These are phyloP conservation scores for Colletotrichum karsti DNA, from an alignment of 2,329 filamentous ascomycete species.

Conservation along the genomic window DNA sequence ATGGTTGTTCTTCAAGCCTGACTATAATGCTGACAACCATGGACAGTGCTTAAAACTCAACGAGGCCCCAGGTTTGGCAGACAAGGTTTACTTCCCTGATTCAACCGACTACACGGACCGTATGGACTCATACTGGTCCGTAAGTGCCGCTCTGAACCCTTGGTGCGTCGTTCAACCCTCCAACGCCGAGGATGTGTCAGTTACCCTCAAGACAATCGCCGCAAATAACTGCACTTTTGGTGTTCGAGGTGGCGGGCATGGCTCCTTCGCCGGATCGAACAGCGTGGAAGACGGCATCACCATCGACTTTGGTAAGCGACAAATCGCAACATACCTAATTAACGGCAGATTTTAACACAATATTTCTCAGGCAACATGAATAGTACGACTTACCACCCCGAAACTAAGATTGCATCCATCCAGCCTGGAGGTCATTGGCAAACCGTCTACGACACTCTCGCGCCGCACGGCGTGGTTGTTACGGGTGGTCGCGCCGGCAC, in stretches of 20 bases:
- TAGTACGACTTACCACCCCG: slow-evolving; percentile 36
- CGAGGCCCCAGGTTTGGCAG: slow-evolving; percentile 32
- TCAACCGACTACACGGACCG: slow-evolving; percentile 38
- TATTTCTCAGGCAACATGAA: slow-evolving; percentile 38
- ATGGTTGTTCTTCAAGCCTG: neutral
- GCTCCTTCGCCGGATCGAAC: slow-evolving; percentile 41
- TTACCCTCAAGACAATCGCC: slow-evolving; percentile 42
- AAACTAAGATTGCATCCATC: slow-evolving; percentile 39
- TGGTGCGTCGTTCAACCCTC: slow-evolving; percentile 46
- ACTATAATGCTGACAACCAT: neutral
- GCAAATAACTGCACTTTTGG: slow-evolving; percentile 43
- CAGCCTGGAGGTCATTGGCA: slow-evolving; percentile 47
- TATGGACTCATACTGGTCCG: slow-evolving; percentile 45
- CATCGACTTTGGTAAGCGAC: slow-evolving; percentile 41
- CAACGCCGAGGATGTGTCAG: slow-evolving; percentile 44
- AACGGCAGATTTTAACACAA: neutral
- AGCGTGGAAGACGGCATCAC: slow-evolving; percentile 46
- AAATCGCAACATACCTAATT: no score
- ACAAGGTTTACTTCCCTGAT: slow-evolving; percentile 39
- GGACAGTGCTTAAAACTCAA: slow-evolving; percentile 37
- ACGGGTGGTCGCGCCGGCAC: slow-evolving; percentile 45
- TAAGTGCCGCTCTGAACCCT: slow-evolving; percentile 42
- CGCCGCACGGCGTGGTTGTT: slow-evolving; percentile 40
- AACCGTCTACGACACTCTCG: slow-evolving; percentile 45
- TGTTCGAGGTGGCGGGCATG: slow-evolving; percentile 48